Evolutionary conservation across 1,284 basidiomycete genomes (phyloP), one percentile per base, ranked within the genome.

Genomic region (Rhodotorula sp.): DNA sequence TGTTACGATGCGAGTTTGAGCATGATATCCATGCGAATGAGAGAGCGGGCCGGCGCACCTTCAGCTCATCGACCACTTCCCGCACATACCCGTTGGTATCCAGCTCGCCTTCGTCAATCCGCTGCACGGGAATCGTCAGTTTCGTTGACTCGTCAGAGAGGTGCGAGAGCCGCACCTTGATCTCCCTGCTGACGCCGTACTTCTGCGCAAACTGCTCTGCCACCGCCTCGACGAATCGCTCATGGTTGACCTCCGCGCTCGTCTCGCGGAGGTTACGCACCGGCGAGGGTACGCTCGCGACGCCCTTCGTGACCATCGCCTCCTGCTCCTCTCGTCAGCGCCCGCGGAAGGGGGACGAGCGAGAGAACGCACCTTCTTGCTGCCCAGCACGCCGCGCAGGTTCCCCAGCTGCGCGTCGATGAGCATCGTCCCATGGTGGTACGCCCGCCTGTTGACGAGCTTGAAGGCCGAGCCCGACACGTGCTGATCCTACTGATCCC

Each of bases 391-490:
- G 64, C 89, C 86, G 0, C 91, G 90, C 2, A 96, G 84, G 17
- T 87, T 85, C 48, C 86, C 84, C 34, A 97, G 85, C 60, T 86
- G 84, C 9, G 92, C 91, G 22, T 91, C 90, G 41, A 99, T 91
- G 39, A 99, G 87, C 96, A 99, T 97, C n/a, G 96, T 99, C 0
- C 97, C 97, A 80, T 99, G 97, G 79, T 99, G 96, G 82, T 98
- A 99, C 1, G 95, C 94, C 27, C 97, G 85, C 71, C 89, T 88
- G 76, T 89, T 91, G 53, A 91, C 91, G 70, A 99, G 91, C 83
- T 97, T 98, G 84, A 97, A 99, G 13, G 97, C 97, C 25, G 94
- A 97, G 48, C 97, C 97, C 60, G 96, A 98, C 66, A 99, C 89
- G 90, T 99, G 80, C 8, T 46, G 6, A 22, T 22, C 13, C 56